phyloP scores from a whole-genome alignment of 1,139 yeast genomes.

The Hemisphaericaspora lyxosophila region DNA sequence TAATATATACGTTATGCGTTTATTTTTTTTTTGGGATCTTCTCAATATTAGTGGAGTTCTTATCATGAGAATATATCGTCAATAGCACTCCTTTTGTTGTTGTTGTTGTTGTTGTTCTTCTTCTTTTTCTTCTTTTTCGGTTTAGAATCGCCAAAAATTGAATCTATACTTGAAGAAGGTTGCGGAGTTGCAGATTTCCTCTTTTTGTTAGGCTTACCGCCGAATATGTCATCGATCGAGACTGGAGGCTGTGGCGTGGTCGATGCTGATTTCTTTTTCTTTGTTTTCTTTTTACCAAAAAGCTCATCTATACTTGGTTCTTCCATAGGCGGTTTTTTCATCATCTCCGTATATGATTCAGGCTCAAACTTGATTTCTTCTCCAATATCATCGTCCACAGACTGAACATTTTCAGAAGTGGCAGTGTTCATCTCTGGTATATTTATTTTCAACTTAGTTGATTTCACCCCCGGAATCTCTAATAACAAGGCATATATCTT shows the following conservation, averaged over 20 bases:
- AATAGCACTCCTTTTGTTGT: slow-evolving; percentile 49
- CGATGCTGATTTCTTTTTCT: slow-evolving; percentile 11
- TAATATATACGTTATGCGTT: neutral
- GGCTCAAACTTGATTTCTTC: slow-evolving; percentile 19
- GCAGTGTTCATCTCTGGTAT: neutral
- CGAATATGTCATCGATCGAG: too few relatives aligned
- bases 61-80: slow-evolving; percentile 57
- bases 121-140: slow-evolving; percentile 42
- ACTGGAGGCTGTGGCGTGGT: neutral
- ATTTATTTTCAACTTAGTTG: neutral
- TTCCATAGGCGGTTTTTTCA: neutral
- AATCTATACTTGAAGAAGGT: neutral
- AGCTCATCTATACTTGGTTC: neutral
- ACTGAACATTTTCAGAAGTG: slow-evolving; percentile 10
- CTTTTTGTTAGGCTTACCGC: slow-evolving; percentile 5
- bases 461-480: slow-evolving; percentile 18
- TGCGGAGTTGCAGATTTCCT: slow-evolving; percentile 3
- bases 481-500: slow-evolving; percentile 39
- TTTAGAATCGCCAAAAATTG: slow-evolving; percentile 15
- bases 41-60: neutral
- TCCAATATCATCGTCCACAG: slow-evolving; percentile 25
- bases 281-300: slow-evolving; percentile 5
- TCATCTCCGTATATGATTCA: neutral
- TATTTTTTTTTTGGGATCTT: neutral
- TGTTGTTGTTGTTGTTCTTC: slow-evolving; percentile 44